A percentile compares a stretch with the other conserved stretches of the same genome.
phyloP scores from a whole-genome alignment of 495 filamentous ascomycete species.

The Hypoxylon subgilvum region DNA sequence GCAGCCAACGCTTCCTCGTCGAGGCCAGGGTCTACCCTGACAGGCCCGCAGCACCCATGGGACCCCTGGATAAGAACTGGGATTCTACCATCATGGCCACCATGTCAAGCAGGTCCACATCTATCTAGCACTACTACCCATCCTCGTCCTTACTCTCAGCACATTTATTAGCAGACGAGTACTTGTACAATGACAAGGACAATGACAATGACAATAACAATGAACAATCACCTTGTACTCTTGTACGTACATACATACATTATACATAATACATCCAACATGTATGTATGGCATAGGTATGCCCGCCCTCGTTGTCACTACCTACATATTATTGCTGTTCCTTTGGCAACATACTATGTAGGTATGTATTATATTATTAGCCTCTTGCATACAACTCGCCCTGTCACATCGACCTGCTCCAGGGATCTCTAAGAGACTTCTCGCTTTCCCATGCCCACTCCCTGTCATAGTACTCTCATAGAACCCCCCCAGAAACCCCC shows the following conservation, averaged over 20 bases:
- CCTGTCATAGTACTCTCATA: slow-evolving; percentile 27
- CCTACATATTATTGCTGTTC: slow-evolving; percentile 16
- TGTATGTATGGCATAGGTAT: too few relatives aligned
- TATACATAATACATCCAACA: too few relatives aligned
- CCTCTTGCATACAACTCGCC: slow-evolving; percentile 32
- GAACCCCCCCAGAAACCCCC: too few relatives aligned
- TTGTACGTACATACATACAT: not conserved
- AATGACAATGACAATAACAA: too few relatives aligned
- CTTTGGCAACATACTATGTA: slow-evolving; percentile 17
- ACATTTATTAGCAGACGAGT: slow-evolving; percentile 37
- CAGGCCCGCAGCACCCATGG: slow-evolving; percentile 37
- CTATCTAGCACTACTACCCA: slow-evolving; percentile 39
- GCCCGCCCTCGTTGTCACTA: slow-evolving; percentile 15
- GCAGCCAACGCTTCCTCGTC: slow-evolving; percentile 44
- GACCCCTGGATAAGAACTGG: slow-evolving; percentile 33
- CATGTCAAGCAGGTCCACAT: slow-evolving; percentile 36
- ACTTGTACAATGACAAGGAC: slow-evolving; percentile 17
- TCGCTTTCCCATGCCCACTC: slow-evolving; percentile 32
- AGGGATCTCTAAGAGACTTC: slow-evolving; percentile 31
- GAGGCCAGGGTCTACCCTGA: slow-evolving; percentile 41
- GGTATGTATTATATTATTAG: slow-evolving; percentile 29
- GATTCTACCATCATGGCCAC: slow-evolving; percentile 38
- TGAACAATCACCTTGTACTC: not conserved
- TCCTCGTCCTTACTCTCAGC: slow-evolving; percentile 40
- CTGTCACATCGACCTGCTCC: slow-evolving; percentile 37